Base-by-base conservation (phyloP, 805 yeast genomes). In the Saccharomycopsis oosterbeekiorum region DNA sequence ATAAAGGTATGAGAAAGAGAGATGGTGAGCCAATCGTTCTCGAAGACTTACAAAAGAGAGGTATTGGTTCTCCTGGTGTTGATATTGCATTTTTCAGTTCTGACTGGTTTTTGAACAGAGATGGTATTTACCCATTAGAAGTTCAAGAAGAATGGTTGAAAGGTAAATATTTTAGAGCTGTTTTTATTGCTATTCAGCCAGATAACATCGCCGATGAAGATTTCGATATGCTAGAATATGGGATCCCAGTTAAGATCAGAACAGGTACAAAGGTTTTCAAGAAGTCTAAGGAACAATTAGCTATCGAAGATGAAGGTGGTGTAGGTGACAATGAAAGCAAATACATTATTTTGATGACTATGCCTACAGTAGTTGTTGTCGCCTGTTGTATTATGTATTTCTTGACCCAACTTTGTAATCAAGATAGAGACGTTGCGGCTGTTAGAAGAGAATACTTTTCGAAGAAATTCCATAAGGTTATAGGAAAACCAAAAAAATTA, bases 101-200 rank as follows among this genome's bases (percentile, higher is more conserved):
- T 8, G 94, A 86, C 6, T 90, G 96, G 96, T 58, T 89, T 9
- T 61, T 68, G 5, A 81, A 80, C 63, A 73, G 76, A 37, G 80
- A 80, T 62, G 97, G 97, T 14, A 80, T 76, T 66, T 81, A 74
- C 65, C 84, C 93, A 2, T 70, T 90, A 51, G 82, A 82, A 43
- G 74, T 89, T 50, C 70, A 79, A 42, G 83, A 80, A 60, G 83
- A 78, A 12, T 89, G 96, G 92, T 74, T 89, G 39, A 76, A 76
- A 43, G 85, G 80, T 3, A 71, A 74, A 65, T 80, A 77, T 66
- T 74, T 76, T 62, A 82, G 80, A 67, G 79, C 80, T 64, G 84
- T 88, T 12, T 75, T 85, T 57, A 73, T 90, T 51, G 77, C 92
- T 2, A 78, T 90, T 56, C 97, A 91, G 72, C 93, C 96, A 0